phyloP scores from a whole-genome alignment of 2,329 filamentous ascomycete species.

The Pseudocercospora eumusae region DNA sequence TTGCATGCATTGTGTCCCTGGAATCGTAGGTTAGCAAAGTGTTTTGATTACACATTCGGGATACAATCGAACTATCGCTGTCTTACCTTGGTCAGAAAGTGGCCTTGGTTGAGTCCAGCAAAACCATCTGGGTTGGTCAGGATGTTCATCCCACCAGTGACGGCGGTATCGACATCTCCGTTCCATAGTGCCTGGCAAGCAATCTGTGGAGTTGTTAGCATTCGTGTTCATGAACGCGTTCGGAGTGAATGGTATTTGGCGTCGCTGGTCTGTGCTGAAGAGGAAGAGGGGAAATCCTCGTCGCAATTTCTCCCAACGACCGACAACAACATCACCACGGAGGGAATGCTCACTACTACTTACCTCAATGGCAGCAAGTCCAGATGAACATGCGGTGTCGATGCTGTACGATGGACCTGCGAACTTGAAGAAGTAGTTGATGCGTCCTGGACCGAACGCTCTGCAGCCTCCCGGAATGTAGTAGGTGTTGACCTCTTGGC shows the following conservation, averaged over 20 bases:
- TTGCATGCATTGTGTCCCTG: constrained; percentile 28
- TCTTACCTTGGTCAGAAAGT: constrained; percentile 30
- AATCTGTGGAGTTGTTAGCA: constrained; percentile 30
- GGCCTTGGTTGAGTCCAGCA: constrained; percentile 33
- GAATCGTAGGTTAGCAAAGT: too few species aligned
- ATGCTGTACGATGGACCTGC: constrained; percentile 32
- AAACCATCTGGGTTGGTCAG: constrained; percentile 35
- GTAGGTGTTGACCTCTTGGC: constrained; percentile 35
- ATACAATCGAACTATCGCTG: too few species aligned
- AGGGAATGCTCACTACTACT: constrained; percentile 23
- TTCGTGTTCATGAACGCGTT: neutral
- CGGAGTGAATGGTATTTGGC: too few species aligned
- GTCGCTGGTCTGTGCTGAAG: neutral
- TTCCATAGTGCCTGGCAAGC: constrained; percentile 35
- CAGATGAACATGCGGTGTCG: constrained; percentile 39
- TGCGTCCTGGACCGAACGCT: constrained; percentile 34
- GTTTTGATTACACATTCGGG: too few species aligned
- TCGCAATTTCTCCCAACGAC: constrained; percentile 25
- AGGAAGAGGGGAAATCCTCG: neutral
- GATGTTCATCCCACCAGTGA: constrained; percentile 37
- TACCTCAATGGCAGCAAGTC: constrained; percentile 29
- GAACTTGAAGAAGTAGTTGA: constrained; percentile 31
- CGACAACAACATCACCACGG: constrained; percentile 34
- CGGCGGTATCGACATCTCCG: constrained; percentile 35
- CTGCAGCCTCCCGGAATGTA: constrained; percentile 31